Base-by-base conservation (phyloP, 1,284 basidiomycete species). In the Gymnopus androsaceus region DNA sequence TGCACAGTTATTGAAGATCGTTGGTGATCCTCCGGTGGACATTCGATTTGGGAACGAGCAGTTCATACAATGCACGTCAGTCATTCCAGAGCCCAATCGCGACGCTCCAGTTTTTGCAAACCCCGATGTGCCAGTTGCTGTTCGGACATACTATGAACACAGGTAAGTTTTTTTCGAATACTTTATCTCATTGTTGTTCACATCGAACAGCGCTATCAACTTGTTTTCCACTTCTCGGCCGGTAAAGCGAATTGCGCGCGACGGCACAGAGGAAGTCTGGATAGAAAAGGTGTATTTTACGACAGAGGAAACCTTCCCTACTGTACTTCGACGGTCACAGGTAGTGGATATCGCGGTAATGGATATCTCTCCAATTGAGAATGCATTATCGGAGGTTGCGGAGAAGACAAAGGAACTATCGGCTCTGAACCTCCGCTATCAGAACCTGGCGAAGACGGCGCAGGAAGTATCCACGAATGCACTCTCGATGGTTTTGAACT, bases 241-340 rank as follows among this genome's bases (percentile, higher is more conserved):
- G 34, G 76, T 92, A 52, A 78, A 80, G 54, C 87, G 86, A 67
- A 67, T 75, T 4, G 80, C 79, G 54, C 73, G 78, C 23, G 83
- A 88, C 55, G 84, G 84, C 19, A 74, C 75, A n/a, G 85, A 88
- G 64, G 88, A 94, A 69, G 72, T 81, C 1, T 98, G 94, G 94
- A 75, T 89, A 0, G 94, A 97, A 69, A 98, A 95, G 77, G 91
- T 88, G 0, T 88, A 85, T 60, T 84, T 89, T 64, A 92, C 85
- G 0, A 94, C 92, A 2, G 93, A 95, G 69, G 93, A 96, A 63
- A 81, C 85, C 0, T 94, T 99, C 72, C 96, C 96, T 0, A 95
- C 94, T 0, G 90, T 98, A 3, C 80, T 98, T 34, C 86, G 92
- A 40, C 84, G 96, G 15, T 95, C 94, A 4, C 94, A 98, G 67